Evolutionary conservation across 2,329 filamentous ascomycete genomes (phyloP).

Genomic region (Stagonosporopsis tanaceti): DNA sequence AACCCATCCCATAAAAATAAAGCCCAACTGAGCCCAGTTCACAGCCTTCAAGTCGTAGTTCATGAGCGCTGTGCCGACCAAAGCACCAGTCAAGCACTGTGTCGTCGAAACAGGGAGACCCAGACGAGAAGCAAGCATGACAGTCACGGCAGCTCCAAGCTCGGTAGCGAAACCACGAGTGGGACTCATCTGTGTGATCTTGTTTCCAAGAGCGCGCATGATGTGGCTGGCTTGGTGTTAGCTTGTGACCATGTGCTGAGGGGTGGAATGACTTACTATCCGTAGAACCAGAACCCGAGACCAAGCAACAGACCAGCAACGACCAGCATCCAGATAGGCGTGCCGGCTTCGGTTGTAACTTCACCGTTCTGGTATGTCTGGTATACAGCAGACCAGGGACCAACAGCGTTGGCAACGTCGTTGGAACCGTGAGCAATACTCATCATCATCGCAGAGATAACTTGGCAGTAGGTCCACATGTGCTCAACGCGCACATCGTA

Average conservation of each 20-base stretch:
- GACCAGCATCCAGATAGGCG: constrained; percentile 68
- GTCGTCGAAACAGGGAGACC: constrained; percentile 70
- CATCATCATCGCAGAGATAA: constrained; percentile 69
- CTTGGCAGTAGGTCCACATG: constrained; percentile 55
- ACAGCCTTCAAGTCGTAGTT: constrained; percentile 48
- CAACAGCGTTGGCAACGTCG: constrained; percentile 65
- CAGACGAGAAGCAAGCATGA: constrained; percentile 69
- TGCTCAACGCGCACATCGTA: constrained; percentile 60
- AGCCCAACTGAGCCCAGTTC: constrained; percentile 53
- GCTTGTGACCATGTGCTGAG: background rate
- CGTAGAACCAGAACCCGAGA: constrained; percentile 67
- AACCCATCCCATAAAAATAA: constrained; percentile 54
- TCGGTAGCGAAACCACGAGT: constrained; percentile 57
- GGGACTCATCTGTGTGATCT: constrained; percentile 67
- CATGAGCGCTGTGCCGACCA: constrained; percentile 39
- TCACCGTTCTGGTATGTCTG: constrained; percentile 64
- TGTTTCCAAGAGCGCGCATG: constrained; percentile 68
- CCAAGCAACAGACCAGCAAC: constrained; percentile 62
- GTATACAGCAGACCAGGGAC: constrained; percentile 69
- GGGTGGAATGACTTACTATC: constrained; percentile 50
- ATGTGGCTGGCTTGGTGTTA: constrained; percentile 54
- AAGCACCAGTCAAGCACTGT: constrained; percentile 57
- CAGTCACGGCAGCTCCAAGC: constrained; percentile 63
- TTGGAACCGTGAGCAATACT: constrained; percentile 77
- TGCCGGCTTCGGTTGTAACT: constrained; percentile 56